These are phyloP conservation scores for Pseudocercospora vitis DNA, from an alignment of 2,329 filamentous ascomycete species.

Conservation along the genomic window DNA sequence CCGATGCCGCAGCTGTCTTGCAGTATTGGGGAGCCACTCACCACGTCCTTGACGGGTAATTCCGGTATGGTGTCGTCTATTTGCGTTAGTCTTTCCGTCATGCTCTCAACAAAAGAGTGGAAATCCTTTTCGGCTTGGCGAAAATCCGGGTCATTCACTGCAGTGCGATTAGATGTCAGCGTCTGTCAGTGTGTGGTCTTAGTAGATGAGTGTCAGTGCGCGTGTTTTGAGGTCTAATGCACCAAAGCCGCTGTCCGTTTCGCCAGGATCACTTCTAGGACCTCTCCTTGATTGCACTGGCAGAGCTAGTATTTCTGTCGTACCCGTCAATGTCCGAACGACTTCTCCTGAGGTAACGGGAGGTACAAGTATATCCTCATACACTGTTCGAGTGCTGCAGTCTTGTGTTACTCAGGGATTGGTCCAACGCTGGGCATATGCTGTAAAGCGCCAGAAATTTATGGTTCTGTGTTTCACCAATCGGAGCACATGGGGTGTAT, in stretches of 20 bases:
- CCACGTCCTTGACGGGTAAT: constrained; percentile 78
- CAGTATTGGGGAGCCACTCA: constrained; percentile 32
- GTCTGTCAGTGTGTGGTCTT: too few species aligned
- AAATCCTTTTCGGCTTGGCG: constrained; percentile 77
- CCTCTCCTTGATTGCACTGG: too few species aligned
- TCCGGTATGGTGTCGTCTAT: constrained; percentile 82
- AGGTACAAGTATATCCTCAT: too few species aligned
- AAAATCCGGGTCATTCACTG: constrained; percentile 78
- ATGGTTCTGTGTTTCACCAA: too few species aligned
- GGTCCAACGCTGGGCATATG: too few species aligned
- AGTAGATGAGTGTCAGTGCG: too few species aligned
- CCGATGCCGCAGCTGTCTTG: neutral
- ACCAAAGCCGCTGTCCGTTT: neutral
- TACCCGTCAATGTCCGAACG: too few species aligned
- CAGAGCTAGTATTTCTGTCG: too few species aligned
- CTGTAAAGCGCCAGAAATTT: too few species aligned
- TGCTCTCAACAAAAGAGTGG: constrained; percentile 70
- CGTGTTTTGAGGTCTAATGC: neutral
- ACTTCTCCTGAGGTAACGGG: too few species aligned
- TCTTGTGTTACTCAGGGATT: constrained; percentile 2
- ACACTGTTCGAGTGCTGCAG: neutral
- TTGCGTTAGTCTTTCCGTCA: constrained; percentile 69
- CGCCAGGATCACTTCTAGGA: neutral
- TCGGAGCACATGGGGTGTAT: too few species aligned
- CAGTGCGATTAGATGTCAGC: constrained; percentile 16